phyloP scores from a whole-genome alignment of 2,329 filamentous ascomycete genomes.

The Fusarium redolens region DNA sequence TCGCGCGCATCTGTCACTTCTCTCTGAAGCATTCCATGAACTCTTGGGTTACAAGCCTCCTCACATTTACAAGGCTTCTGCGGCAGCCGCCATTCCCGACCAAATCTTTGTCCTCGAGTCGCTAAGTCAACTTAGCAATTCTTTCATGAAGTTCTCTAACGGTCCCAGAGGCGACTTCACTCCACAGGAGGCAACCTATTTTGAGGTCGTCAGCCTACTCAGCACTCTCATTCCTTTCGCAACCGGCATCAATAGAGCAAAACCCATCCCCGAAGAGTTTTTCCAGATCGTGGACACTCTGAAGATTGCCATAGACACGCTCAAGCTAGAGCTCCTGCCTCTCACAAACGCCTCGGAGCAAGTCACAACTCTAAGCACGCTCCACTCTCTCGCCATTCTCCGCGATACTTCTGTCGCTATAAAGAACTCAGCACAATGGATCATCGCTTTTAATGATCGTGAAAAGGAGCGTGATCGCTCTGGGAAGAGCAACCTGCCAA shows the following conservation, averaged over 20 bases:
- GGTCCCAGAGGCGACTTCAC: conserved; percentile 51
- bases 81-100: conserved; percentile 54
- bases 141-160: conserved; percentile 55
- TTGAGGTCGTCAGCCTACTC: conserved; percentile 57
- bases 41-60: conserved; percentile 61
- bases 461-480: conserved; percentile 55
- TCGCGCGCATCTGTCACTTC: conserved; percentile 61
- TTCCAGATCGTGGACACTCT: conserved; percentile 40
- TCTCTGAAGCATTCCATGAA: conserved; percentile 65
- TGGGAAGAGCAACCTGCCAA: conserved; percentile 52
- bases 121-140: conserved; percentile 56
- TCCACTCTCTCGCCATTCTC: conserved; percentile 53
- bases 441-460: conserved; percentile 51
- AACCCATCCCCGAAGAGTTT: conserved; percentile 40
- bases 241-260: conserved; percentile 39
- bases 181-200: conserved; percentile 56
- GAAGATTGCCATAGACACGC: conserved; percentile 27
- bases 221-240: conserved; percentile 50
- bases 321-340: conserved; percentile 27
- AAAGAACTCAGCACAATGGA: conserved; percentile 49
- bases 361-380: conserved; percentile 46
- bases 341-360: conserved; percentile 26
- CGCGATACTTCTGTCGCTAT: conserved; percentile 53
- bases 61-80: conserved; percentile 61
- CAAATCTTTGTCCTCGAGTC: conserved; percentile 58